Evolutionary conservation across 2,329 filamentous ascomycete species (phyloP).

Genomic region (Sporothrix schenckii): DNA sequence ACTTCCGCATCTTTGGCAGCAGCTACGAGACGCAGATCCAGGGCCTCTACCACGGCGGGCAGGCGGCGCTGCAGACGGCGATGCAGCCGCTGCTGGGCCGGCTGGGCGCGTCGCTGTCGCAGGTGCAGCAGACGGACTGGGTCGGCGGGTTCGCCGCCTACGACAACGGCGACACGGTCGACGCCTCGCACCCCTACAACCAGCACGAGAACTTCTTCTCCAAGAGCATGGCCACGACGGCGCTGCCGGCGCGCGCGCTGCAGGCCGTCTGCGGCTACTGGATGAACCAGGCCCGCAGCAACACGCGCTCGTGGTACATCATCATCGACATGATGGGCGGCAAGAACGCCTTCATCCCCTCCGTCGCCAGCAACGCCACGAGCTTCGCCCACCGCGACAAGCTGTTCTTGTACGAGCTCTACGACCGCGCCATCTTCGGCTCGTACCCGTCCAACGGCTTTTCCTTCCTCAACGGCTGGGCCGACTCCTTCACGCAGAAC

Average conservation of each 20-base stretch:
- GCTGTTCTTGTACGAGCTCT: slow-evolving; percentile 56
- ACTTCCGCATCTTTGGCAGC: slow-evolving; percentile 41
- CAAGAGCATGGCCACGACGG: slow-evolving; percentile 40
- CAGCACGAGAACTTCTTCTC: slow-evolving; percentile 42
- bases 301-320: slow-evolving; percentile 42
- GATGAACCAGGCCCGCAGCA: slow-evolving; percentile 34
- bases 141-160: slow-evolving; percentile 42
- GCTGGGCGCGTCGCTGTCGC: slow-evolving; percentile 37
- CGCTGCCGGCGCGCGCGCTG: slow-evolving; percentile 38
- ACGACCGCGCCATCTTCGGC: slow-evolving; percentile 44
- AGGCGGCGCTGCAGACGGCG: slow-evolving; percentile 33
- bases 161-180: slow-evolving; percentile 41
- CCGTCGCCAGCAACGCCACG: slow-evolving; percentile 38
- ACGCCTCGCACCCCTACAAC: slow-evolving; percentile 39
- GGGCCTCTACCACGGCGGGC: slow-evolving; percentile 40
- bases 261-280: slow-evolving; percentile 41
- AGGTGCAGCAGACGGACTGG: slow-evolving; percentile 39
- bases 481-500: slow-evolving; percentile 42
- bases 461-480: slow-evolving; percentile 48
- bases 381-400: slow-evolving; percentile 50
- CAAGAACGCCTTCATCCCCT: slow-evolving; percentile 45
- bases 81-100: slow-evolving; percentile 38
- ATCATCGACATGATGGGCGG: slow-evolving; percentile 45
- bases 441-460: slow-evolving; percentile 46
- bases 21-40: slow-evolving; percentile 38